Base-by-base conservation (phyloP, 208 protist species). In the Acanthamoeba royreba region DNA sequence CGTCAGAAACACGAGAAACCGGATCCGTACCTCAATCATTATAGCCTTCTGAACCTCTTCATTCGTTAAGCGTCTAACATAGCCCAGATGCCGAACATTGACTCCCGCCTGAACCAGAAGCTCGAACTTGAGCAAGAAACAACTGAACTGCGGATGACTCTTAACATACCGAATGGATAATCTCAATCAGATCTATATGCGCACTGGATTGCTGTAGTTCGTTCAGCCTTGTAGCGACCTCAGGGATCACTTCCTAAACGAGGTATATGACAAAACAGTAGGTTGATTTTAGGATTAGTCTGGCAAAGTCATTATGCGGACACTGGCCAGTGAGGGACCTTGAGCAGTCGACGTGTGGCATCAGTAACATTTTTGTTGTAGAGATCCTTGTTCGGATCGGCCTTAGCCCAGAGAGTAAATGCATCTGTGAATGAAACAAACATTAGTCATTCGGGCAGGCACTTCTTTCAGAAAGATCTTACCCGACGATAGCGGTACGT, bases 41-140 rank as follows among this genome's bases (percentile, higher is more conserved):
- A 91, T 91, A 22, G n/a, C 5, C 7, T 91, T 25, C 42, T 91
- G 85, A 5, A 69, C 22, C 85, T 69, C 3, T 31, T 42, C 40
- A 25, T 43, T 92, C 11, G 38, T 45, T 31, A 79, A 31, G 33
- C 45, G 25, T 13, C 87, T 33, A 40, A 96, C 58, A 38, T 49
- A 43, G 35, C 74, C 69, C 31, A 96, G 61, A 35, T 96, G 94
- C 47, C 95, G 38, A 19, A 94, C 81, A 40, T 96, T 96, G 35
- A 96, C 93, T 28, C 95, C 95, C 3, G 85, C 53, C 85, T 86
- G 43, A 86, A 0, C 40, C 35, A 42, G 1, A 0, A 5, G 8
- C 11, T 1, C 25, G 8, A 8, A 74, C 33, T 0, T 40, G n/a
- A 72, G 53, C 22, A 33, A 33, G 2, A n/a, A 33, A n/a, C 4